Conservation (phyloP, 2,329 filamentous ascomycete species). For the Ascochyta lentis region DNA sequence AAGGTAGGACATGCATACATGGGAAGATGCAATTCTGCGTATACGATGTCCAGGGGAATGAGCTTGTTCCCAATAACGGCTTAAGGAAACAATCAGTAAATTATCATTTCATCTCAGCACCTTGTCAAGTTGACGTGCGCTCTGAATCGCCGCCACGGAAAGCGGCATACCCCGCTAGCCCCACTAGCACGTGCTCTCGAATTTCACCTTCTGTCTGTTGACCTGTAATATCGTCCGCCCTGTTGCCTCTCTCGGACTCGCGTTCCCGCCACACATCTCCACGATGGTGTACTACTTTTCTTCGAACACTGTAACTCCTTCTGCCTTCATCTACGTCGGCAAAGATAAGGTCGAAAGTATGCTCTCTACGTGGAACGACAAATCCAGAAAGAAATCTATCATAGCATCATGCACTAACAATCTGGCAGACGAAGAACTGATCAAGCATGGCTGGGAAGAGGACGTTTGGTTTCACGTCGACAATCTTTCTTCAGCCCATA, state of each 20-base stretch:
- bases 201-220: conserved; percentile 27
- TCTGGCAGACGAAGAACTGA: conserved; percentile 86
- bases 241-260: conserved; percentile 5
- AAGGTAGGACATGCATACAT: no score
- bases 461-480: conserved; percentile 99
- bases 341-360: conserved; percentile 99
- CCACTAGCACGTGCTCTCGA: conserved; percentile 37
- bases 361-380: conserved; percentile 34
- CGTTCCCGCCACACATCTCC: not conserved
- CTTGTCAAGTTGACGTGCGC: no score
- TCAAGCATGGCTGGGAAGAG: conserved; percentile 91
- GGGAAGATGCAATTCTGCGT: no score
- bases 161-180: conserved; percentile 31
- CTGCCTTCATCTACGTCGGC: conserved; percentile 92
- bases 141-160: not conserved
- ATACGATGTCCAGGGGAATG: no score
- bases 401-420: no score
- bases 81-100: no score
- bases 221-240: conserved; percentile 10
- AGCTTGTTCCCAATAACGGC: no score
- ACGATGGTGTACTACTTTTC: conserved; percentile 96
- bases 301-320: conserved; percentile 79
- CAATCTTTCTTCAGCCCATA: conserved; percentile 94
- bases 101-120: no score
- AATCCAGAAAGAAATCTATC: not conserved